phyloP scores from a whole-genome alignment of 2,329 filamentous ascomycete species.

The Ophiostoma ips region DNA sequence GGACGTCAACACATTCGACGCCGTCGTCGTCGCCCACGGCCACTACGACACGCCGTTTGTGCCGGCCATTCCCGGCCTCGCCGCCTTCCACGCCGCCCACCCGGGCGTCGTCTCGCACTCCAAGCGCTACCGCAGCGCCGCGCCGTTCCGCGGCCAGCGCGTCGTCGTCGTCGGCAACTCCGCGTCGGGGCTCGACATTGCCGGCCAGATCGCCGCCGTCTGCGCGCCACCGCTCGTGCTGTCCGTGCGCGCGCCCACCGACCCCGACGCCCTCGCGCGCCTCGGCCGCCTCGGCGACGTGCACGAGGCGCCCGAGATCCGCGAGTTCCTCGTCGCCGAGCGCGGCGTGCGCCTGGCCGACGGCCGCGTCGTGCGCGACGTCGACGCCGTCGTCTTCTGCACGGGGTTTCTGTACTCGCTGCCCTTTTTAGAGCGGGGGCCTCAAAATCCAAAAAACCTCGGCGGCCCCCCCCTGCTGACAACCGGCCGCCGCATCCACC shows the following conservation, averaged over 20 bases:
- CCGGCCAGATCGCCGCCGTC: conserved; percentile 53
- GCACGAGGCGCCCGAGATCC: conserved; percentile 44
- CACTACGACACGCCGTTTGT: conserved; percentile 60
- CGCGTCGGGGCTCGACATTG: conserved; percentile 74
- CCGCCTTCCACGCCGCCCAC: conserved; percentile 42
- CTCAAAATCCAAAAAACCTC: conserved; percentile 15
- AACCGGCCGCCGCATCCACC: conserved; percentile 54
- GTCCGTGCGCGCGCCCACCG: conserved; percentile 41
- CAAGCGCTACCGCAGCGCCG: conserved; percentile 61
- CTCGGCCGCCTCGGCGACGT: conserved; percentile 29
- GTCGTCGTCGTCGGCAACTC: conserved; percentile 75
- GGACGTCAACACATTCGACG: conserved; percentile 45
- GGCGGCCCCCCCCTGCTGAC: conserved; percentile 34
- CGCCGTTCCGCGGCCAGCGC: conserved; percentile 51
- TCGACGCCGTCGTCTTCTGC: conserved; percentile 74
- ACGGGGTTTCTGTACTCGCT: conserved; percentile 82
- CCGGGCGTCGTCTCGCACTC: conserved; percentile 56
- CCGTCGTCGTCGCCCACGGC: conserved; percentile 60
- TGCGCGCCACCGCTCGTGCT: conserved; percentile 49
- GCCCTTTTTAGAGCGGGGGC: conserved; percentile 45
- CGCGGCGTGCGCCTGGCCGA: conserved; percentile 52
- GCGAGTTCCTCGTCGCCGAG: conserved; percentile 36
- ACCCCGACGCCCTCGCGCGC: conserved; percentile 28
- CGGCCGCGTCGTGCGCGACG: conserved; percentile 45
- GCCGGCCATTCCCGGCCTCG: conserved; percentile 46